A percentile compares a stretch with the other conserved stretches of the same genome.
Evolutionary conservation across 345 rosid species (phyloP).

Genomic region (Boechera stricta): DNA sequence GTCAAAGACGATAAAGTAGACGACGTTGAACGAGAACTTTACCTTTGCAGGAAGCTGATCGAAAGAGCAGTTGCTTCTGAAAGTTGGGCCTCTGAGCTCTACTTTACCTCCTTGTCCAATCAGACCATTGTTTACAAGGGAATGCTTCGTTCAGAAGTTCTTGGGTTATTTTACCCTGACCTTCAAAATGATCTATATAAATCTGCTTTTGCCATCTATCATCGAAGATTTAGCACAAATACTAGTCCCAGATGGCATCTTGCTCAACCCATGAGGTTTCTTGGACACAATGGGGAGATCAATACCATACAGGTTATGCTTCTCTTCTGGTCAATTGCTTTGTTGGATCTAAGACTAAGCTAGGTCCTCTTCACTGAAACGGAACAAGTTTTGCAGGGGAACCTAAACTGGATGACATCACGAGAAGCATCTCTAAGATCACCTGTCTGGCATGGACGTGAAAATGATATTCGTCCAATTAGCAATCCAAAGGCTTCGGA

Average conservation of each 20-base stretch:
- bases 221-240: conserved; percentile 95
- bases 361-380: conserved; percentile 33
- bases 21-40: conserved; percentile 95
- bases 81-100: conserved; percentile 88
- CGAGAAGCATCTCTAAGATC: conserved; percentile 88
- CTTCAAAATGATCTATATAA: conserved; percentile 76
- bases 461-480: conserved; percentile 94
- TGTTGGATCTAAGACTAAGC: conserved; percentile 23
- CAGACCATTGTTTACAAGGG: conserved; percentile 98
- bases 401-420: conserved; percentile 99
- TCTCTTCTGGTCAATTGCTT: conserved; percentile 26
- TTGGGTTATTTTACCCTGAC: conserved; percentile 83
- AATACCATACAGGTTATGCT: conserved; percentile 90
- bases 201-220: conserved; percentile 95
- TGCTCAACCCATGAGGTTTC: conserved; percentile 99
- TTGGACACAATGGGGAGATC: conserved; percentile 99
- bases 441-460: conserved; percentile 96
- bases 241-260: conserved; percentile 99
- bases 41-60: conserved; percentile 91
- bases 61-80: conserved; percentile 73
- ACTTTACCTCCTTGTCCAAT: conserved; percentile 94
- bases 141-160: conserved; percentile 99
- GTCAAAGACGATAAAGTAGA: conserved; percentile 85
- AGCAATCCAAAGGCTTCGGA: conserved; percentile 96
- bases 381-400: conserved; percentile 64